Conservation (phyloP, 208 protist genomes). For the Wallacemonas sp. region DNA sequence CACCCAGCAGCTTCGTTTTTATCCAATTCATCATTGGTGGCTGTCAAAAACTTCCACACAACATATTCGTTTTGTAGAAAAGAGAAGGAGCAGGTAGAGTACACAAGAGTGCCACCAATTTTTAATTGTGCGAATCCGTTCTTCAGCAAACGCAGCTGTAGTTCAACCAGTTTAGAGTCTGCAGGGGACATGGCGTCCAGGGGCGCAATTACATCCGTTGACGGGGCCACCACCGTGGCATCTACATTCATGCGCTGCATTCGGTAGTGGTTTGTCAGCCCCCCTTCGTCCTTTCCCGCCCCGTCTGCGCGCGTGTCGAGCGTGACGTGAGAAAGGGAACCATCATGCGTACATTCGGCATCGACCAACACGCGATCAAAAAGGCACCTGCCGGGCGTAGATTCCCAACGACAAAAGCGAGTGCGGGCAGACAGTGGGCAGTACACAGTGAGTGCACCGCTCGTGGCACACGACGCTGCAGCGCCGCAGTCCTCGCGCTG, state of each 20-base stretch:
- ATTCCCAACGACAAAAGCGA: neutral
- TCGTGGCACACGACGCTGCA: neutral
- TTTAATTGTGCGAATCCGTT: constrained; percentile 73
- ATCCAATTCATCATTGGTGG: constrained; percentile 15
- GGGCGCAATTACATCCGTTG: neutral
- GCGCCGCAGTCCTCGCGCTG: neutral
- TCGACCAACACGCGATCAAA: constrained; percentile 90
- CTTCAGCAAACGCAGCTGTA: constrained; percentile 75
- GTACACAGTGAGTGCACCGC: constrained; percentile 5
- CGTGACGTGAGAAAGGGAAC: constrained; percentile 73
- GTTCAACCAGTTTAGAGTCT: constrained; percentile 24
- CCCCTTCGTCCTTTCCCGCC: constrained; percentile 6
- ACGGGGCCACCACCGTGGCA: neutral
- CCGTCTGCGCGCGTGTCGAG: constrained; percentile 1
- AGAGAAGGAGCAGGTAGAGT: constrained; percentile 93
- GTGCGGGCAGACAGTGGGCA: neutral
- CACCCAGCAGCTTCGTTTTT: neutral
- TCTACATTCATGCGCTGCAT: constrained; percentile 66
- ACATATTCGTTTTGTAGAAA: constrained; percentile 90
- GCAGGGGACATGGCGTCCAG: neutral
- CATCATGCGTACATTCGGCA: constrained; percentile 91
- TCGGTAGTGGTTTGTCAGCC: constrained; percentile 61
- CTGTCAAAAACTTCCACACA: constrained; percentile 64
- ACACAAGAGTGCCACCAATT: constrained; percentile 88
- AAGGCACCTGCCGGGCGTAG: neutral